A percentile compares a stretch with the other conserved stretches of the same genome.
Conservation (phyloP, 257 asterid species). For the Solanum sparsipilum region DNA sequence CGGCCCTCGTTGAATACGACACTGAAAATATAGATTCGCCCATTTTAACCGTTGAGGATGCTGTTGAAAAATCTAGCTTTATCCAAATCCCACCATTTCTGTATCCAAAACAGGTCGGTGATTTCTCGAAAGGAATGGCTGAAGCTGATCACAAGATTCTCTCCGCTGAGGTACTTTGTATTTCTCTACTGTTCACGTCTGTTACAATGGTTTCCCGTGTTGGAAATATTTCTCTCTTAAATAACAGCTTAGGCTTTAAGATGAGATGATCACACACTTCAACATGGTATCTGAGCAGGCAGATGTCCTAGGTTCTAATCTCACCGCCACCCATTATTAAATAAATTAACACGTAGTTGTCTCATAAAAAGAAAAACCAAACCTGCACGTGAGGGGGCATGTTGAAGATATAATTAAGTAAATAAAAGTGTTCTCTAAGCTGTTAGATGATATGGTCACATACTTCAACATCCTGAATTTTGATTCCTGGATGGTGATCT, state of each 20-base stretch:
- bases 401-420: background rate
- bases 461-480: background rate
- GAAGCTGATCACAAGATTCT: constrained; percentile 64
- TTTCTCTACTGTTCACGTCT: background rate
- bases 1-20: constrained; percentile 41
- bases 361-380: background rate
- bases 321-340: background rate
- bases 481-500: background rate
- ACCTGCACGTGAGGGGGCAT: background rate
- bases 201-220: background rate
- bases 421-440: background rate
- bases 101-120: constrained; percentile 39
- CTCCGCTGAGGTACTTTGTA: constrained; percentile 39
- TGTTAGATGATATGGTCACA: background rate
- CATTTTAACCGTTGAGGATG: constrained; percentile 64
- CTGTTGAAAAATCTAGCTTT: constrained; percentile 48
- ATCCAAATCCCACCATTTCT: constrained; percentile 36
- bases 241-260: background rate
- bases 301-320: background rate
- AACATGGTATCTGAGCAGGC: background rate
- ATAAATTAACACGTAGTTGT: background rate
- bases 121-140: constrained; percentile 64
- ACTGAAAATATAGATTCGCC: constrained; percentile 42
- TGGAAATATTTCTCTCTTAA: background rate
- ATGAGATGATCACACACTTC: background rate